Conservation (phyloP, 2,329 filamentous ascomycete genomes). For the Pseudogymnoascus sp. region DNA sequence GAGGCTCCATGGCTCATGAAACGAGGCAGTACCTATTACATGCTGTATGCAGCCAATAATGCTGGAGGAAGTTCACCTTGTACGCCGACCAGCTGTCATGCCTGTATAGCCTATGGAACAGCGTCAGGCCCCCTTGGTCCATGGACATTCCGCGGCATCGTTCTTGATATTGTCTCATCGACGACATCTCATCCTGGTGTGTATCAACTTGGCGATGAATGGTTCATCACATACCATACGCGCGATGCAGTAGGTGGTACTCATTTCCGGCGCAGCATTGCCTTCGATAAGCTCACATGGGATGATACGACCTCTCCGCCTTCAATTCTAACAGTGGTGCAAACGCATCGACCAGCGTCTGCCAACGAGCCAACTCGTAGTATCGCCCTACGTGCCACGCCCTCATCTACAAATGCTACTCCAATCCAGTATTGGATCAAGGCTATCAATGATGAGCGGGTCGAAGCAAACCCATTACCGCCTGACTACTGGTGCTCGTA, state of each 20-base stretch:
- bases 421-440: conserved; percentile 36
- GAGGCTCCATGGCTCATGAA: conserved; percentile 38
- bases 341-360: conserved; percentile 27
- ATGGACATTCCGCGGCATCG: conserved; percentile 33
- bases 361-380: conserved; percentile 29
- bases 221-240: conserved; percentile 34
- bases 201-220: conserved; percentile 28
- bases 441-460: conserved; percentile 31
- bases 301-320: conserved; percentile 26
- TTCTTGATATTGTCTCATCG: conserved; percentile 34
- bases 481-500: conserved; percentile 37
- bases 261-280: conserved; percentile 34
- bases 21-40: conserved; percentile 33
- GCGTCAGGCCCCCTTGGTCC: conserved; percentile 24
- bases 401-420: conserved; percentile 23
- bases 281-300: conserved; percentile 32
- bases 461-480: conserved; percentile 31
- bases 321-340: conserved; percentile 28
- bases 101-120: conserved; percentile 35
- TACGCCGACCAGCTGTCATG: conserved; percentile 36
- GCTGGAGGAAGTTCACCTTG: conserved; percentile 33
- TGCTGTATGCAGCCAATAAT: conserved; percentile 37
- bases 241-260: conserved; percentile 32
- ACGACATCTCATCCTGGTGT: conserved; percentile 36
- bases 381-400: conserved; percentile 28